phyloP scores from a whole-genome alignment of 164 flowering plant genomes.

The Stephania yunnanensis region DNA sequence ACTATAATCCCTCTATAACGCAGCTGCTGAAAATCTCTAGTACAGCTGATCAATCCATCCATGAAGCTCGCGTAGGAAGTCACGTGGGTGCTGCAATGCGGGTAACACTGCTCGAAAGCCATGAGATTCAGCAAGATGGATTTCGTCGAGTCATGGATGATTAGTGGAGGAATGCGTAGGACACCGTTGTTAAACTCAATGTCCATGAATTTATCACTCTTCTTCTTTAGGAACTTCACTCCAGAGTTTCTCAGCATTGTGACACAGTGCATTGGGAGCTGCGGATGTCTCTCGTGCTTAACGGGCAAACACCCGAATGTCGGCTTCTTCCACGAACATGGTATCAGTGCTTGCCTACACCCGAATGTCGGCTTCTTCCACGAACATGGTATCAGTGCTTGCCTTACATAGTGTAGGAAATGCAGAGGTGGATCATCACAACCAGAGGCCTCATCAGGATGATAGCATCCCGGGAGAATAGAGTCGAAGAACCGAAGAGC shows the following conservation, averaged over 20 bases:
- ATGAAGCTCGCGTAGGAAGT: slow-evolving; percentile 21
- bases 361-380: not conserved
- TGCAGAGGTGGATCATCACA: slow-evolving; percentile 4
- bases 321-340: not conserved
- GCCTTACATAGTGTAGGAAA: slow-evolving; percentile 13
- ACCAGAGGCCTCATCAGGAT: not conserved
- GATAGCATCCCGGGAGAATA: slow-evolving; percentile 5
- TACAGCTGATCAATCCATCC: slow-evolving; percentile 21
- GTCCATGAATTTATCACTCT: slow-evolving; percentile 7
- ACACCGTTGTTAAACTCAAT: slow-evolving; percentile 17
- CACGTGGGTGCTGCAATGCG: slow-evolving; percentile 12
- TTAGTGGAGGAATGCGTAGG: slow-evolving; percentile 18
- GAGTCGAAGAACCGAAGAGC: slow-evolving; percentile 16
- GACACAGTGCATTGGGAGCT: slow-evolving; percentile 10
- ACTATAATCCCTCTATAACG: slow-evolving; percentile 16
- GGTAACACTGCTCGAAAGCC: slow-evolving; percentile 26
- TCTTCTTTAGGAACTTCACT: slow-evolving; percentile 13
- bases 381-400: slow-evolving; percentile 4
- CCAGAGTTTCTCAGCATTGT: slow-evolving; percentile 10
- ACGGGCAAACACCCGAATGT: not conserved
- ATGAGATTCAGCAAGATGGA: slow-evolving; percentile 26
- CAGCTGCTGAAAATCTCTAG: slow-evolving; percentile 19
- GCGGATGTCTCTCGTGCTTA: not conserved
- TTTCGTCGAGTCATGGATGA: slow-evolving; percentile 19
- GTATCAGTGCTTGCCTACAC: slow-evolving; percentile 4